Percentiles rank a stretch among this genome's conserved stretches.
Conservation (phyloP, 116 monocot species). For the Dioscorea cayenensis region DNA sequence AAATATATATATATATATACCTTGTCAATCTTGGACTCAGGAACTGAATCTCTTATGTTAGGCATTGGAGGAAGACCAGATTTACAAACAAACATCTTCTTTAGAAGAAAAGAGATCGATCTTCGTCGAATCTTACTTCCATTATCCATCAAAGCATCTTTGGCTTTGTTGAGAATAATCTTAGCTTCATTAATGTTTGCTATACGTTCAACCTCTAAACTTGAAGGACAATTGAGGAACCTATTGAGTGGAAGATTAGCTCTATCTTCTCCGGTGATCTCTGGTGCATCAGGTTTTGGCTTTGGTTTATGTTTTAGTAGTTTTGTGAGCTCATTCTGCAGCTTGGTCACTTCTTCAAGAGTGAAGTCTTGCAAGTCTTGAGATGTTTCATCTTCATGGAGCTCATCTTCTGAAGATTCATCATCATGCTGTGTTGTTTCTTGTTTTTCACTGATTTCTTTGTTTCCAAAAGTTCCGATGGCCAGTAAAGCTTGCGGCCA, state of each 20-base stretch:
- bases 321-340: conserved; percentile 46
- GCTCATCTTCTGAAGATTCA: neutral
- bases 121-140: conserved; percentile 29
- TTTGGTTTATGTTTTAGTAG: conserved; percentile 26
- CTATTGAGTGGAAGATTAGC: conserved; percentile 17
- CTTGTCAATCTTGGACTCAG: conserved; percentile 63
- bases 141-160: conserved; percentile 35
- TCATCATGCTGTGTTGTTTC: neutral
- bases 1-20: conserved; percentile 15
- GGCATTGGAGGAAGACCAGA: conserved; percentile 40
- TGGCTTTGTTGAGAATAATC: conserved; percentile 44
- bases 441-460: conserved; percentile 4
- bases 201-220: conserved; percentile 32
- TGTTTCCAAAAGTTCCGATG: conserved; percentile 76
- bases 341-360: conserved; percentile 47
- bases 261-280: conserved; percentile 6
- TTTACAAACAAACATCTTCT: conserved; percentile 50
- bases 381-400: conserved; percentile 22
- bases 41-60: conserved; percentile 43
- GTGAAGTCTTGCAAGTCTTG: conserved; percentile 37
- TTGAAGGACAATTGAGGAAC: conserved; percentile 43
- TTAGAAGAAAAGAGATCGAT: conserved; percentile 57
- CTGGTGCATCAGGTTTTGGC: conserved; percentile 7
- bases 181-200: neutral
- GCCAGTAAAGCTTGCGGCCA: conserved; percentile 67